Percentiles rank a stretch among this genome's conserved stretches.
Evolutionary conservation across 306 rosid genomes (phyloP).

Genomic region (Pachyrhizus erosus): DNA sequence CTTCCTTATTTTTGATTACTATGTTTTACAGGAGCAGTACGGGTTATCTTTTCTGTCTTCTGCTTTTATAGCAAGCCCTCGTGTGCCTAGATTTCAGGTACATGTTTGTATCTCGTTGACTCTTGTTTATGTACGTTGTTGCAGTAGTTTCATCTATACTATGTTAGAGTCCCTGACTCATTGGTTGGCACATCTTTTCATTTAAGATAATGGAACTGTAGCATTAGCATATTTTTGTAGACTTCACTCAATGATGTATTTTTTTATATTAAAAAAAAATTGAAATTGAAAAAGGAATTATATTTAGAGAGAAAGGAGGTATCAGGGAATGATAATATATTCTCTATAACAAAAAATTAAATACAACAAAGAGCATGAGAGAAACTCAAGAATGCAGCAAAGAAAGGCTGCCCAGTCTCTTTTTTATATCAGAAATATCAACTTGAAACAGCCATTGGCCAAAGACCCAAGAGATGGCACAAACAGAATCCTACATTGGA

Average conservation of each 20-base stretch:
- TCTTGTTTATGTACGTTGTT: slow-evolving; percentile 20
- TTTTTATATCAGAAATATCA: neutral
- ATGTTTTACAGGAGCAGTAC: slow-evolving; percentile 62
- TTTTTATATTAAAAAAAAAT: neutral
- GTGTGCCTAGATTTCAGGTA: slow-evolving; percentile 83
- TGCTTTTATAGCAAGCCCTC: slow-evolving; percentile 60
- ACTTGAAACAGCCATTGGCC: neutral
- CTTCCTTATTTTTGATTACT: slow-evolving; percentile 31
- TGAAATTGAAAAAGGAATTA: neutral
- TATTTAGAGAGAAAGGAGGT: neutral
- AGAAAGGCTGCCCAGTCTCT: neutral
- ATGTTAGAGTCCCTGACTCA: neutral
- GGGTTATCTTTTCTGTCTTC: slow-evolving; percentile 55
- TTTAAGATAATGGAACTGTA: slow-evolving; percentile 14
- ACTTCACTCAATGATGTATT: neutral
- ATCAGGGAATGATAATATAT: neutral
- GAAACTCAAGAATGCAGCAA: slow-evolving; percentile 1
- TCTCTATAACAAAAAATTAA: slow-evolving; percentile 11
- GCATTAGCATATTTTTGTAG: neutral
- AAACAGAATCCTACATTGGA: neutral
- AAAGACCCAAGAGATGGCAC: neutral
- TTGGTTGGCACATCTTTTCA: slow-evolving; percentile 1
- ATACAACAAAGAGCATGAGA: neutral
- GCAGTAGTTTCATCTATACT: slow-evolving; percentile 15
- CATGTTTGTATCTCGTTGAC: slow-evolving; percentile 28